Conservation (phyloP, 164 flowering plant genomes). For the Stephania yunnanensis region DNA sequence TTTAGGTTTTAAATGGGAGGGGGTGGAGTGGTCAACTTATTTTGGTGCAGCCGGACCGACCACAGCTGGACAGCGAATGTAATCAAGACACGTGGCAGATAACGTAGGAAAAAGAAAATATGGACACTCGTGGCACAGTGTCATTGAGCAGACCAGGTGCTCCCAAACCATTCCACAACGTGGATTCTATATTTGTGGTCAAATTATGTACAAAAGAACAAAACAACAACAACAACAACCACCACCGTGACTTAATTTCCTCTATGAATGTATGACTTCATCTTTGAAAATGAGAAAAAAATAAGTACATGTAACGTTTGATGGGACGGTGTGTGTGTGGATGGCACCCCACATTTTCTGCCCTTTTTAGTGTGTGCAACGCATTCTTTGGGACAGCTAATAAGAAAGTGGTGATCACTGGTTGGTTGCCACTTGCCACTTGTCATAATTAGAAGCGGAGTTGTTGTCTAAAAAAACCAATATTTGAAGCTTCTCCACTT, state of each 20-base stretch:
- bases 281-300: background rate
- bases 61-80: background rate
- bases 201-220: background rate
- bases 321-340: background rate
- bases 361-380: too few species aligned
- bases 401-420: too few species aligned
- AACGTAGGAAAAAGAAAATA: background rate
- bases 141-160: background rate
- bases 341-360: background rate
- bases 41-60: background rate
- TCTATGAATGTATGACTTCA: background rate
- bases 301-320: background rate
- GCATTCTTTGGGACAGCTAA: too few species aligned
- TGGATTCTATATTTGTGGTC: background rate
- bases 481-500: too few species aligned
- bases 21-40: background rate
- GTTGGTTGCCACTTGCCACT: too few species aligned
- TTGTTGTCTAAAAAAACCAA: too few species aligned
- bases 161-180: background rate
- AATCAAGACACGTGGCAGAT: background rate
- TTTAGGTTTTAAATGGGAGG: background rate
- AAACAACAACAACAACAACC: background rate
- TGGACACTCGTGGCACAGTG: background rate
- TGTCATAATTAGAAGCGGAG: too few species aligned
- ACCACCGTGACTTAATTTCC: background rate